These are phyloP conservation scores for Selaginella moellendorffii DNA, from an alignment of 75 land plant genomes.

Conservation along the genomic window DNA sequence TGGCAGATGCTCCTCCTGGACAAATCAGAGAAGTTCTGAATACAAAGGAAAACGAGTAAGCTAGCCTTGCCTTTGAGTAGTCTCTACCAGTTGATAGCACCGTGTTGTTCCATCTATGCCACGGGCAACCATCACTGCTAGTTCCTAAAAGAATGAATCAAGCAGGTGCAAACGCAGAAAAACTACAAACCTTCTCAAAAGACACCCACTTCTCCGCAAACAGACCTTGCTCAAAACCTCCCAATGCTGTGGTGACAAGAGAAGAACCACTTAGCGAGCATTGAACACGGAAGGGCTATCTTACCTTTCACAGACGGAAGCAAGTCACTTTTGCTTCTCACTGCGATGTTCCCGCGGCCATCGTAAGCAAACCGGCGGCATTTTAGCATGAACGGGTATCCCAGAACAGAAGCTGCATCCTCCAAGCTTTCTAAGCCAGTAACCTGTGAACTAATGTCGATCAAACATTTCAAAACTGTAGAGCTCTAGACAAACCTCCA, in stretches of 20 bases:
- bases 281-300: too few species aligned
- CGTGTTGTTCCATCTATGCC: conserved; percentile 45
- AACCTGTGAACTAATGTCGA: conserved; percentile 26
- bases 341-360: conserved; percentile 97
- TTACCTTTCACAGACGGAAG: conserved; percentile 51
- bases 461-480: not conserved
- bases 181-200: conserved; percentile 61
- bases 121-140: conserved; percentile 82
- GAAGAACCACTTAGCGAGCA: too few species aligned
- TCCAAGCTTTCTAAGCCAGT: conserved; percentile 42
- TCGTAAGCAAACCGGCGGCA: conserved; percentile 88
- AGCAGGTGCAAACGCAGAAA: not conserved
- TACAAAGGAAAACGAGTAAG: conserved; percentile 1
- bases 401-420: conserved; percentile 59
- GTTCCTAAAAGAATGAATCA: conserved; percentile 37
- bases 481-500: conserved; percentile 34
- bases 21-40: too few species aligned
- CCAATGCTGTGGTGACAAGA: conserved; percentile 40
- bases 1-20: conserved; percentile 80
- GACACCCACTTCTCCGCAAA: conserved; percentile 91
- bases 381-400: conserved; percentile 89
- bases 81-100: conserved; percentile 88
- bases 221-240: conserved; percentile 75
- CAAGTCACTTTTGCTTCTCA: conserved; percentile 47
- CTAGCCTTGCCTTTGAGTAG: conserved; percentile 56